Base-by-base conservation (phyloP, 768 basidiomycete genomes). In the Tylopilus plumbeoviolaceoides region DNA sequence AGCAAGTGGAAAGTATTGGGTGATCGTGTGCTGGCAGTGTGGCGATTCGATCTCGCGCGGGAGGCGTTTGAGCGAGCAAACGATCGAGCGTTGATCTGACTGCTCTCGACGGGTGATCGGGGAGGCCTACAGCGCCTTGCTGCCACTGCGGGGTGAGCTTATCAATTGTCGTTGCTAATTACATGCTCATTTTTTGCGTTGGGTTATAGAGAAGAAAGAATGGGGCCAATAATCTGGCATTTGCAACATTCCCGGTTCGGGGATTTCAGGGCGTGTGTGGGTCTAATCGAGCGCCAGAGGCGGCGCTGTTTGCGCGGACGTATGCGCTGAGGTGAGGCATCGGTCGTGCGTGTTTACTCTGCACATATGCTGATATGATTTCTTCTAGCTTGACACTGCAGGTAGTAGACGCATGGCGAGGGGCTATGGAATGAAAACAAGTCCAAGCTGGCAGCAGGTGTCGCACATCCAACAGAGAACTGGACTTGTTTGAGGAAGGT, bases 191-290 rank as follows among this genome's bases (percentile, higher is more conserved):
- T 23, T 23, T 23, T 23, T 33, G 10, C 11, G 33, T 33, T 33
- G 33, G 10, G 3, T 12, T 39, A 50, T 64, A 85, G 89, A 78
- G 68, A 74, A 79, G 58, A 87, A 87, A 79, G 58, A 87, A 87
- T 59, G 93, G 92, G 0, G 83, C 85, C 55, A 94, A 94, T 64
- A 98, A 99, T 70, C 75, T 99, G 49, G 93, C 95, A n/a, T 98
- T 98, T 69, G 91, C 90, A 3, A 82, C 84, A 4, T 78, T 83
- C 28, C 81, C 91, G 95, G 70, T 73, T 94, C 20, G 93, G 93
- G 8, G 87, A 95, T 67, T 73, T 85, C 0, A 73, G 76, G 23
- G 74, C 78, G 5, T 95, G 93, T 65, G 84, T 95, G 27, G 91
- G 95, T 63, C 72, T 98, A 27, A 23, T 23, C 23, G 23, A 23